Base-by-base conservation (phyloP, 352 stramenopile genomes). In the Globisporangium acanthophoron region DNA sequence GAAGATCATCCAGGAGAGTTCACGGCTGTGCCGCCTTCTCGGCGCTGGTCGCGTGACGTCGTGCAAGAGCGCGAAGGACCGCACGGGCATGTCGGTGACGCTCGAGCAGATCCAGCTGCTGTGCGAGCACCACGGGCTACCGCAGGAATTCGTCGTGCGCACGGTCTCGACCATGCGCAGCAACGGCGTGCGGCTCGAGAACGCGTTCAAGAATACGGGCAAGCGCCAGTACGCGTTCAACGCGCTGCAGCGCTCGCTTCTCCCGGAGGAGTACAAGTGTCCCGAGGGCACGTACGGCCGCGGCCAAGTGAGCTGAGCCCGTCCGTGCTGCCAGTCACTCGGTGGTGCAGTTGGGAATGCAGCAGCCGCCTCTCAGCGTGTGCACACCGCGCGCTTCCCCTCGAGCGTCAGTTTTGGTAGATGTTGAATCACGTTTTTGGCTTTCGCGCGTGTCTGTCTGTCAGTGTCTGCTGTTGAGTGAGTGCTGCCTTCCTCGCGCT, bases 51-150 rank as follows among this genome's bases (percentile, higher is more conserved):
- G 88, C 37, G 78, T 96, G 35, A 96, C 96, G 3, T 98, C 96
- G 54, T 98, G 96, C 75, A 98, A 98, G 67, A 96, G 77, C 65
- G 94, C 93, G 9, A 99, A 98, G 65, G 94, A 99, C 74, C 88
- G 96, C 54, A 98, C 96, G 18, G 85, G 88, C 27, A 99, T 99
- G 96, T 94, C 95, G 27, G 85, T 98, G 39, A 98, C 94, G 18
- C 89, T 97, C 37, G 96, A 98, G 68, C 87, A 98, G 61, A 76
- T 82, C 37, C 74, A 78, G 15, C 52, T 92, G 15, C 61, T 92
- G 41, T 71, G 65, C 47, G 74, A 86, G 15, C 70, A 87, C 56
- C 80, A 92, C 53, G 76, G 72, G 0, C 56, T 92, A 18, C 73
- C 80, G 0, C 64, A 75, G 37, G 75, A 90, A 44, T 79, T 76